These are phyloP conservation scores for Grigorovia transvaalensis DNA, from an alignment of 805 yeast genomes.

Conservation along the genomic window DNA sequence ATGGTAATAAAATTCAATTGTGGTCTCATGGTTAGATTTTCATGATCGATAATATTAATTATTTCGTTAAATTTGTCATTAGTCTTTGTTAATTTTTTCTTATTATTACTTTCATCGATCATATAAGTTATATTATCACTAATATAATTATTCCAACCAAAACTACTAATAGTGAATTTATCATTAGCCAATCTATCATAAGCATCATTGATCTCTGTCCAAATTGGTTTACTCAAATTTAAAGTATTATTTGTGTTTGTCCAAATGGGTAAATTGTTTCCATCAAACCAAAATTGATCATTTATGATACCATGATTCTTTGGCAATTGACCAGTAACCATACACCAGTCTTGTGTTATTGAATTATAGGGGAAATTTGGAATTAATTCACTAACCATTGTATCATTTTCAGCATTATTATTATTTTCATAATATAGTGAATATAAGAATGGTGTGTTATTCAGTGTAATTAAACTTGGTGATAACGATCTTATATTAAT, in stretches of 20 bases:
- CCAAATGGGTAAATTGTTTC: neutral
- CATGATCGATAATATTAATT: slow-evolving; percentile 53
- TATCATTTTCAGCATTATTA: neutral
- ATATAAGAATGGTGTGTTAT: slow-evolving; percentile 55
- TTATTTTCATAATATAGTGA: neutral
- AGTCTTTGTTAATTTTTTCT: neutral
- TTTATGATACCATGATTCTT: slow-evolving; percentile 61
- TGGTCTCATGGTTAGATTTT: slow-evolving; percentile 45
- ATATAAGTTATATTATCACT: neutral
- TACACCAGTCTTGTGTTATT: slow-evolving; percentile 86
- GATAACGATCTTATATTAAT: slow-evolving; percentile 85
- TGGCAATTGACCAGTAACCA: slow-evolving; percentile 80
- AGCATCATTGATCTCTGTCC: slow-evolving; percentile 1
- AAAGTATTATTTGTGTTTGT: neutral
- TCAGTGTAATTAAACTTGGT: slow-evolving; percentile 66
- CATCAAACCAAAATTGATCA: neutral
- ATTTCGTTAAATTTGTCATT: slow-evolving; percentile 48
- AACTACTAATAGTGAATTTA: neutral
- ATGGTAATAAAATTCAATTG: slow-evolving; percentile 69
- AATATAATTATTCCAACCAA: neutral
- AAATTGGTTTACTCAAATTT: slow-evolving; percentile 1
- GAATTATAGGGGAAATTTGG: slow-evolving; percentile 87
- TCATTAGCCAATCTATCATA: neutral
- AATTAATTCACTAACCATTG: slow-evolving; percentile 59
- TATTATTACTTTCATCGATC: neutral